phyloP scores from a whole-genome alignment of 352 stramenopile species.

The Phytophthora ohioensis region DNA sequence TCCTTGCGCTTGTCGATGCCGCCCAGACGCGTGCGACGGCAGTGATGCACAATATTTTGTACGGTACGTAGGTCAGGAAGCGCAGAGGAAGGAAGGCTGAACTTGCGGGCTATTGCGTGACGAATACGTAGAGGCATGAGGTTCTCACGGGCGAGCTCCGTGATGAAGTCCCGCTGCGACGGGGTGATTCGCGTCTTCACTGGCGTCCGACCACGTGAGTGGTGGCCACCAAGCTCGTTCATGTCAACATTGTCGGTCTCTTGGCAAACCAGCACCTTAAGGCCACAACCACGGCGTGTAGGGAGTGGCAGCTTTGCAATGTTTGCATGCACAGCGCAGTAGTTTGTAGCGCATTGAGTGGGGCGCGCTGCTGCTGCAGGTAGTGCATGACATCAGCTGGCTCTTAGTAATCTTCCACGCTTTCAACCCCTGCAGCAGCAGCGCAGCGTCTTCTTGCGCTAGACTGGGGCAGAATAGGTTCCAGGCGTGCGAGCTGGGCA shows the following conservation, averaged over 20 bases:
- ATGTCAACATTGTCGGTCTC: constrained; percentile 4
- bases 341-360: constrained; percentile 21
- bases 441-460: constrained; percentile 1
- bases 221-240: constrained; percentile 3
- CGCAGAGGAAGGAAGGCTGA: neutral
- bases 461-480: constrained; percentile 15
- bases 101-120: constrained; percentile 6
- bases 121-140: constrained; percentile 13
- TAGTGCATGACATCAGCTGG: constrained; percentile 13
- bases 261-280: constrained; percentile 19
- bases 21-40: neutral
- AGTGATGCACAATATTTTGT: too few relatives aligned
- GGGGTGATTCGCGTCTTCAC: neutral
- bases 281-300: constrained; percentile 6
- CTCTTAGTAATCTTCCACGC: constrained; percentile 12
- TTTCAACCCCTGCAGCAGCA: constrained; percentile 12
- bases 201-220: neutral
- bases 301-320: neutral
- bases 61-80: too few relatives aligned
- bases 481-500: constrained; percentile 4
- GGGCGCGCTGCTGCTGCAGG: constrained; percentile 1
- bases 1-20: constrained; percentile 11
- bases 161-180: constrained; percentile 11
- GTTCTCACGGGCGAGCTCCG: constrained; percentile 12
- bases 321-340: constrained; percentile 11